Conservation (phyloP, 164 flowering plant genomes). For the Vitis rotundifolia region DNA sequence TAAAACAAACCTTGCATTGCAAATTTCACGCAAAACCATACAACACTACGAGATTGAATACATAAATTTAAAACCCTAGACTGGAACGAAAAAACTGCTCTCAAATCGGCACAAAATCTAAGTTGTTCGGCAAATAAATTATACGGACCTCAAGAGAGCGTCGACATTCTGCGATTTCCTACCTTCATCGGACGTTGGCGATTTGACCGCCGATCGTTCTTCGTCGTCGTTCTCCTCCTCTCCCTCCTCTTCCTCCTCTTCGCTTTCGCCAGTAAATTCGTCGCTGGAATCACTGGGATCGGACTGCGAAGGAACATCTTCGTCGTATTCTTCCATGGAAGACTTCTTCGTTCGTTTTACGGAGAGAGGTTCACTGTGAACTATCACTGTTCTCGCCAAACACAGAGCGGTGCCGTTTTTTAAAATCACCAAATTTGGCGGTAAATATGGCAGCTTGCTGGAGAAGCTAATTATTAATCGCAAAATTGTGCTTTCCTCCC, state of each 20-base stretch:
- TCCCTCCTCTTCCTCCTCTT: slow-evolving; percentile 12
- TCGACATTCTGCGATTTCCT: slow-evolving; percentile 60
- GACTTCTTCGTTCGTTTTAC: neutral
- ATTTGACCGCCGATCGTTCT: neutral
- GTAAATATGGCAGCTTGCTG: too few relatives aligned
- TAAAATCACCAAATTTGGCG: too few relatives aligned
- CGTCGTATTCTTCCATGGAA: slow-evolving; percentile 35
- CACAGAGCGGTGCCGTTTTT: too few relatives aligned
- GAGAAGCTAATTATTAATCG: too few relatives aligned
- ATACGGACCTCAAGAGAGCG: slow-evolving; percentile 56
- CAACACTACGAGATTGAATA: neutral
- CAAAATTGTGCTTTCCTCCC: too few relatives aligned
- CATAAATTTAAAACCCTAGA: slow-evolving; percentile 1
- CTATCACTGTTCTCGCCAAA: too few relatives aligned
- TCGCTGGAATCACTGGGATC: slow-evolving; percentile 38
- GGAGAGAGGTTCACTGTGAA: too few relatives aligned
- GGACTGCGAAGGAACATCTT: slow-evolving; percentile 21
- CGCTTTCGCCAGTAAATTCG: slow-evolving; percentile 14
- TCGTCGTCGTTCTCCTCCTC: slow-evolving; percentile 18
- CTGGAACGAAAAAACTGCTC: neutral
- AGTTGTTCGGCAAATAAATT: neutral
- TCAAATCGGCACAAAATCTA: neutral
- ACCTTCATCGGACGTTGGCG: slow-evolving; percentile 26
- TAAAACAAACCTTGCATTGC: too few relatives aligned
- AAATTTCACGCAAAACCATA: neutral